These are phyloP conservation scores for Suillus subluteus DNA, from an alignment of 768 basidiomycete genomes.

Conservation along the genomic window DNA sequence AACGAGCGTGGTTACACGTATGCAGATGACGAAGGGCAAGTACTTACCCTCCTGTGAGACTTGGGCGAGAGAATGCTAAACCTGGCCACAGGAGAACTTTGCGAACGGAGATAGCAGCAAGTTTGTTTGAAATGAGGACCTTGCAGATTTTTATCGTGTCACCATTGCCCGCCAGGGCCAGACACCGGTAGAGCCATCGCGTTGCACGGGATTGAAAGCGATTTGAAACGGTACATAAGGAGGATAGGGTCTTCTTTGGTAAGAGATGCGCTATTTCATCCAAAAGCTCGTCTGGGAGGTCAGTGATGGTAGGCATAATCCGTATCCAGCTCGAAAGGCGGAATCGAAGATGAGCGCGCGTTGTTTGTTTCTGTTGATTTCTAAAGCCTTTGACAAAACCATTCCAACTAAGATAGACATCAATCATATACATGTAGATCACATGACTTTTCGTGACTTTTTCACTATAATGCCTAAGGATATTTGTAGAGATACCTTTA, in stretches of 20 bases:
- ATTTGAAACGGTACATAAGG: conserved; percentile 7
- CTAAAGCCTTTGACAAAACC: background rate
- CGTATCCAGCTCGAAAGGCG: background rate
- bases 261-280: background rate
- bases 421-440: no score
- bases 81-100: conserved; percentile 7
- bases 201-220: background rate
- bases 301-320: conserved; percentile 7
- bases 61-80: conserved; percentile 2
- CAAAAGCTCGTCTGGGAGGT: conserved; percentile 14
- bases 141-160: conserved; percentile 8
- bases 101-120: conserved; percentile 12
- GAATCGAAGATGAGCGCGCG: background rate
- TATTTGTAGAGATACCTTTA: no score
- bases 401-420: no score
- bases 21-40: background rate
- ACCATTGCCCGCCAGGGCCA: conserved; percentile 1
- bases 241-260: background rate
- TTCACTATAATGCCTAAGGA: no score
- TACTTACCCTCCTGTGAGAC: conserved; percentile 3
- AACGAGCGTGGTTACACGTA: conserved; percentile 1
- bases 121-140: conserved; percentile 11
- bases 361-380: conserved; percentile 10
- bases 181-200: conserved; percentile 13
- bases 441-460: no score